Conservation (phyloP, 2,329 filamentous ascomycete species). For the Colletotrichum coccodes region DNA sequence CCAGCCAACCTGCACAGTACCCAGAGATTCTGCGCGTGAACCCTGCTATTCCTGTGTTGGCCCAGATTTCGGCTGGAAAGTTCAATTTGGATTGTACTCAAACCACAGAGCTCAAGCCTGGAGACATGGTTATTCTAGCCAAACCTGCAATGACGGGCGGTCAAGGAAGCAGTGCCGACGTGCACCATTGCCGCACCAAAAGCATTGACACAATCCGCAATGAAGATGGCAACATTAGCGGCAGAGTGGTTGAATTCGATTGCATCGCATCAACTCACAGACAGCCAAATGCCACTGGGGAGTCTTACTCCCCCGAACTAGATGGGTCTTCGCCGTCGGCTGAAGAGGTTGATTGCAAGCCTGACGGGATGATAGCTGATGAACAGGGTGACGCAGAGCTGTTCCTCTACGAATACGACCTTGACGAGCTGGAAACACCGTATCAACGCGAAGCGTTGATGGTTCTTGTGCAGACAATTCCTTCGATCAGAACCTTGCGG, state of each 20-base stretch:
- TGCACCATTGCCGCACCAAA: conserved; percentile 28
- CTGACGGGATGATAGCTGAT: background rate
- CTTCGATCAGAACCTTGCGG: conserved; percentile 68
- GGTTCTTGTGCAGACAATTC: conserved; percentile 67
- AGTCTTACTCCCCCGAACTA: background rate
- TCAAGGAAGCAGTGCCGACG: background rate
- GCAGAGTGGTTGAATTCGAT: conserved; percentile 22
- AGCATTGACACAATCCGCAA: conserved; percentile 33
- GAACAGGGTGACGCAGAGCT: conserved; percentile 34
- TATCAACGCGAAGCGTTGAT: conserved; percentile 62
- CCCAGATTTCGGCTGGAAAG: conserved; percentile 26
- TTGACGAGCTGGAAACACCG: conserved; percentile 60
- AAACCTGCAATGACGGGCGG: background rate
- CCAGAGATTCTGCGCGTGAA: background rate
- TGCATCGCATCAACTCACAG: background rate
- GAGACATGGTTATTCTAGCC: conserved; percentile 22
- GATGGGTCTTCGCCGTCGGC: background rate
- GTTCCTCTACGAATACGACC: conserved; percentile 62
- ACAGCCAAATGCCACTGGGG: background rate
- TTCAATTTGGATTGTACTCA: conserved; percentile 40
- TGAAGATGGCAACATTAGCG: conserved; percentile 44
- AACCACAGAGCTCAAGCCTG: conserved; percentile 5
- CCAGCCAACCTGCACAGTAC: background rate
- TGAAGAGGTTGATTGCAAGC: background rate
- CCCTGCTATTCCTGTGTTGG: conserved; percentile 17